Conservation (phyloP, 192 early-diverging fungal genomes). For the Gorgonomyces haynaldii region DNA sequence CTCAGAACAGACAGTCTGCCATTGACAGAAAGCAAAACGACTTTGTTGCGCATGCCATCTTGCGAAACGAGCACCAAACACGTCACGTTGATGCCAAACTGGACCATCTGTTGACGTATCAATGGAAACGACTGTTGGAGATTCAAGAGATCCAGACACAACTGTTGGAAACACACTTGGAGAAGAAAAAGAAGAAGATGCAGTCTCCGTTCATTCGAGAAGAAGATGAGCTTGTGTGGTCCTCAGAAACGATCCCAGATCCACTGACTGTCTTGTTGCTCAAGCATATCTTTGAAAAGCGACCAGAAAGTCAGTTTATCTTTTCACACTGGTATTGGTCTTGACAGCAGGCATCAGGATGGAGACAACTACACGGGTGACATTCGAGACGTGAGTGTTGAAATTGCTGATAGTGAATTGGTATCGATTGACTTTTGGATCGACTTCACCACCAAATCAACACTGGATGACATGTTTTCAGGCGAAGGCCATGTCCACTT, state of each 20-base stretch:
- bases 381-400: conserved; percentile 13
- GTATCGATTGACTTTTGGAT: conserved; percentile 17
- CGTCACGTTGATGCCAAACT: conserved; percentile 34
- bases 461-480: conserved; percentile 28
- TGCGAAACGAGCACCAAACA: conserved; percentile 28
- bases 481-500: conserved; percentile 25
- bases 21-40: conserved; percentile 21
- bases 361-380: conserved; percentile 22
- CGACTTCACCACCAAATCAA: conserved; percentile 12
- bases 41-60: conserved; percentile 21
- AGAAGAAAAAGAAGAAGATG: conserved; percentile 2
- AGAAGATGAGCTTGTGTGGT: neutral
- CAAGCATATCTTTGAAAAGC: neutral
- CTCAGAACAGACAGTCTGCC: conserved; percentile 30
- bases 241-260: neutral
- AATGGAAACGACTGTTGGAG: conserved; percentile 34
- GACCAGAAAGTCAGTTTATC: neutral
- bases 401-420: conserved; percentile 3
- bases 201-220: neutral
- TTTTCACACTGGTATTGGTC: conserved; percentile 24
- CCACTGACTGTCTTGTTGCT: neutral
- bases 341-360: conserved; percentile 5
- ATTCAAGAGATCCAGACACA: conserved; percentile 33
- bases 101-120: conserved; percentile 27
- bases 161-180: conserved; percentile 13